A percentile compares a stretch with the other conserved stretches of the same genome.
Conservation (phyloP, 331 rosid species). For the Dryas integrifolia region DNA sequence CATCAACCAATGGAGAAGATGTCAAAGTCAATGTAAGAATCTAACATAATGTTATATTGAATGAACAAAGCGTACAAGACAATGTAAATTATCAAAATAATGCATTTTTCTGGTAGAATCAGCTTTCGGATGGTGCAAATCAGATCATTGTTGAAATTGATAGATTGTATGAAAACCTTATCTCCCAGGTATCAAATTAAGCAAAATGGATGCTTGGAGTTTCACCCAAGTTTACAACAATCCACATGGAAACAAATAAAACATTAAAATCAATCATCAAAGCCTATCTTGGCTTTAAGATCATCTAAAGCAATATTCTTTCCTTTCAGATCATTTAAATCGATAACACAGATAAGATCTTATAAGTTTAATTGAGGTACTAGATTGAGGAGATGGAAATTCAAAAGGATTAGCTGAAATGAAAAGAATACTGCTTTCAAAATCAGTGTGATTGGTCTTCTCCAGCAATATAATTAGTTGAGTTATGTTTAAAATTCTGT, state of each 20-base stretch:
- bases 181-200: neutral
- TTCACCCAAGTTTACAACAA: neutral
- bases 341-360: no score
- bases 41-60: neutral
- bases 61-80: neutral
- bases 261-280: neutral
- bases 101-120: neutral
- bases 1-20: neutral
- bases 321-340: neutral
- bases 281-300: neutral
- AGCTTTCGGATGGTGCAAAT: neutral
- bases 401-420: neutral
- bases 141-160: neutral
- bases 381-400: neutral
- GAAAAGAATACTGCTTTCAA: neutral
- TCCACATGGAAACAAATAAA: neutral
- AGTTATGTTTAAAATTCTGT: neutral
- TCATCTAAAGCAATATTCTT: neutral
- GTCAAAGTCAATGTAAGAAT: neutral
- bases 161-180: neutral
- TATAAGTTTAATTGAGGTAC: neutral
- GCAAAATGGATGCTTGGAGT: neutral
- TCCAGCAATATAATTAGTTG: neutral
- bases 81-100: neutral
- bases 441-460: neutral